Evolutionary conservation across 352 stramenopile species (phyloP).

Genomic region (Globisporangium megalacanthum): DNA sequence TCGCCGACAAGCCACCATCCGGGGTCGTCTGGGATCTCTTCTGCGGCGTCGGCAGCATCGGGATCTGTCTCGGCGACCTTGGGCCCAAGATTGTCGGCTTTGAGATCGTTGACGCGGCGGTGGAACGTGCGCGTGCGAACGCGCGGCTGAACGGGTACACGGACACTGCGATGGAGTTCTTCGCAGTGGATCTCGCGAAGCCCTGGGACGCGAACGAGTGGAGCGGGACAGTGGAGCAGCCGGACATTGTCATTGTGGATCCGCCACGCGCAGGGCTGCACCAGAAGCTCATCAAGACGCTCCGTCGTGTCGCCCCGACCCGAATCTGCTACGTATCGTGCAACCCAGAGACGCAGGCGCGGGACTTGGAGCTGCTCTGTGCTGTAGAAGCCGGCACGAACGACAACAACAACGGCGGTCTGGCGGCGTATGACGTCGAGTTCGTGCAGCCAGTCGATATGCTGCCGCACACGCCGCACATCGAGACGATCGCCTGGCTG

Average conservation of each 20-base stretch:
- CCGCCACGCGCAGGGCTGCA: slow-evolving; percentile 64
- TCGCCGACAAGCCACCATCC: slow-evolving; percentile 19
- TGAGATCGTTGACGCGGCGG: slow-evolving; percentile 55
- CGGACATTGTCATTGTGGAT: slow-evolving; percentile 72
- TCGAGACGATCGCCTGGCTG: slow-evolving; percentile 75
- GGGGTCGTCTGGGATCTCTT: slow-evolving; percentile 72
- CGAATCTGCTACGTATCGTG: slow-evolving; percentile 79
- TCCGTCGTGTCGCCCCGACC: slow-evolving; percentile 32
- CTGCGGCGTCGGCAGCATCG: slow-evolving; percentile 74
- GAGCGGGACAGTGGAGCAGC: slow-evolving; percentile 18
- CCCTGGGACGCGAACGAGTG: slow-evolving; percentile 39
- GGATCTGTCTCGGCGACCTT: slow-evolving; percentile 57
- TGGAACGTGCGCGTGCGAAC: slow-evolving; percentile 49
- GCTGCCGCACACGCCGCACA: slow-evolving; percentile 74
- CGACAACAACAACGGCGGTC: background rate
- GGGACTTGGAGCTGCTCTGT: slow-evolving; percentile 48
- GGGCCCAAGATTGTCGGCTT: slow-evolving; percentile 54
- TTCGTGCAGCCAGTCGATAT: slow-evolving; percentile 69
- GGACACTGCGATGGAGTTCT: slow-evolving; percentile 52
- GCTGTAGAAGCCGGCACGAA: background rate
- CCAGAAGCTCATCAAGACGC: slow-evolving; percentile 55
- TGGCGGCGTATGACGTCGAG: slow-evolving; percentile 30
- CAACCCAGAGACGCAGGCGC: slow-evolving; percentile 59
- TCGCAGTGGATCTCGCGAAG: slow-evolving; percentile 52
- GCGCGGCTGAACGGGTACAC: slow-evolving; percentile 54